Base-by-base conservation (phyloP, 202 grass and related monocot genomes). In the Cymbopogon flexuosus region DNA sequence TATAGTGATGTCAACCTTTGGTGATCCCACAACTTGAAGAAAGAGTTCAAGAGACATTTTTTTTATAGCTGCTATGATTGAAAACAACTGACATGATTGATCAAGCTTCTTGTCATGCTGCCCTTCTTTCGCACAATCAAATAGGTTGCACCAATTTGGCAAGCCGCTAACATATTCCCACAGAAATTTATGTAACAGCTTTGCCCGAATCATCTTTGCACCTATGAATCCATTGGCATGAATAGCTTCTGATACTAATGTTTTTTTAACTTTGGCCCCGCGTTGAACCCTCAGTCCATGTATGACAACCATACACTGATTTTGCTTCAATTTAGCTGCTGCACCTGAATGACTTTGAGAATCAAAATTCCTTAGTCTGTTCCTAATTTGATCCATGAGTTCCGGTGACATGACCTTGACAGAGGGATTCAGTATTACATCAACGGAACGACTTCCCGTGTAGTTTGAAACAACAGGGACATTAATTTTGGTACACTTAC, bases 151-250 rank as follows among this genome's bases (percentile, higher is more conserved):
- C 22, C 85, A 91, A 84, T 67, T 65, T 85, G 91, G 81, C 82
- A 85, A 92, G 78, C 56, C 56, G 79, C 63, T 90, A 21, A 93
- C 68, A 84, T 87, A 93, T 65, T 39, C 67, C 94, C 94, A 97
- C 23, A 97, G 69, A 88, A 92, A 97, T 69, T 85, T 92, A 87
- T 97, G 91, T 70, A 97, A 86, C n/a, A 97, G 83, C 84, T 88
- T 97, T 62, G 83, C 85, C 21, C 89, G 85, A 59, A 97, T 84
- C 94, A 97, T 97, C 83, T 93, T 92, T 73, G 89, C 91, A 75
- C 78, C 65, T 30, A 90, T 81, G 87, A 90, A 93, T 81, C 94
- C 94, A 81, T 97, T 97, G 65, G 87, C 77, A 87, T 87, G 78
- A 84, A 97, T 94, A 80, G 84, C 84, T 75, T 91, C 87, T 61